Evolutionary conservation across 1,284 basidiomycete genomes (phyloP), one percentile per base, ranked within the genome.

Genomic region (Taiwanofungus camphoratus): DNA sequence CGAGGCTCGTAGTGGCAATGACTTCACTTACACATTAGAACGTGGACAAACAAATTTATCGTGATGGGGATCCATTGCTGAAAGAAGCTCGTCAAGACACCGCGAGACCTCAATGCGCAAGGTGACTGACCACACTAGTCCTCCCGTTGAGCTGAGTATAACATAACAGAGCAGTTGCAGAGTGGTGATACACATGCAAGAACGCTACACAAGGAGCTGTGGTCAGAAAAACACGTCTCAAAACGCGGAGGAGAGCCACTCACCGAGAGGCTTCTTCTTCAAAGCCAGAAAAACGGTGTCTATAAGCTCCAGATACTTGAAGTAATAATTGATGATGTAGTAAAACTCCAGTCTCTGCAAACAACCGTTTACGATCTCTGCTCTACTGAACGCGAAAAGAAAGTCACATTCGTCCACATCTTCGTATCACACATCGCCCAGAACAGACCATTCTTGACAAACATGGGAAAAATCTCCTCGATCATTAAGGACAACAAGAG

Each of bases 321-420:
- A 90, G 68, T 85, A 92, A 73, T 98, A 99, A 75, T 98, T 99
- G 74, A 98, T 77, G 74, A 98, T 92, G 74, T 98, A 98, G 71
- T 91, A 96, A 58, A 90, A 84, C 65, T 92, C 84, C 61, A 93
- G 73, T 60, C 77, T 77, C 87, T 92, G 53, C 2, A 20, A 15
- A 37, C 13, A 26, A 44, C 3, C 42, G 34, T 30, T 41, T 41
- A 44, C 50, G 21, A 39, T 9, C 24, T 36, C 36, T 39, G 41
- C 15, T 41, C 39, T 16, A 41, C 16, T 37, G 44, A 42, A 41
- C 40, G 47, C 52, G 50, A 44, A 27, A 4, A 36, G 45, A 44
- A 31, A 74, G 82, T 57, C 58, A 92, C 90, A 48, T 80, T 70
- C 40, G 92, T 95, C 90, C 92, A 98, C 43, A 92, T 81, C 5